Percentiles rank a stretch among this genome's conserved stretches.
These are phyloP conservation scores for Fusarium sp. DNA, from an alignment of 2,329 filamentous ascomycete species.

Conservation along the genomic window DNA sequence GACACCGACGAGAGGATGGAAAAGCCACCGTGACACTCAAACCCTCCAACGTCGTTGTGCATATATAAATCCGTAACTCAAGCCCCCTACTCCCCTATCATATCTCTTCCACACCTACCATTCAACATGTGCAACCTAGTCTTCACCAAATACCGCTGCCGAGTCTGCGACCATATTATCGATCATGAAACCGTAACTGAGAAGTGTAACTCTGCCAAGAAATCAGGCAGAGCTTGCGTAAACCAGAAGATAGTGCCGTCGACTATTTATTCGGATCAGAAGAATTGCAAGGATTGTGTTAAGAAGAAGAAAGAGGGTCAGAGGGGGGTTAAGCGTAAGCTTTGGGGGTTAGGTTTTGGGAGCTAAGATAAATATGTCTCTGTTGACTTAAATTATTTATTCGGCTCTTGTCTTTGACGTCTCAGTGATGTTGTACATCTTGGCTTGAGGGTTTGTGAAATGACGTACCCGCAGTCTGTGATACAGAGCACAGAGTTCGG, in stretches of 20 bases:
- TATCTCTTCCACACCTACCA: not conserved
- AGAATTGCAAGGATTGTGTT: not conserved
- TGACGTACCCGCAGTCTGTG: not conserved
- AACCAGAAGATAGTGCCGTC: not conserved
- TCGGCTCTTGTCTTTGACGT: accelerated
- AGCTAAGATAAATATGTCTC: too few species aligned
- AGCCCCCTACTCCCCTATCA: too few species aligned
- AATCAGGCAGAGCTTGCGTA: not conserved
- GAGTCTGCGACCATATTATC: not conserved
- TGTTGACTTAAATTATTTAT: not conserved
- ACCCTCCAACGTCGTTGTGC: not conserved
- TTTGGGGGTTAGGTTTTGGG: not conserved
- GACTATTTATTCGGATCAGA: not conserved
- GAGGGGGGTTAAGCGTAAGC: not conserved
- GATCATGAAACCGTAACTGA: not conserved
- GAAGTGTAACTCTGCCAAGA: not conserved
- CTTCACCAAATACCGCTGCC: conserved; percentile 5
- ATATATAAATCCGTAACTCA: not conserved
- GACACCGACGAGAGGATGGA: not conserved
- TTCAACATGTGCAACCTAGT: conserved; percentile 1
- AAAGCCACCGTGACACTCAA: not conserved
- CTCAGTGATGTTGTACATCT: not conserved
- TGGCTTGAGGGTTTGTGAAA: not conserved
- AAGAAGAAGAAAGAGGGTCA: not conserved
- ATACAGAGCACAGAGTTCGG: not conserved